phyloP scores from a whole-genome alignment of 192 early-diverging fungal species.

The Coemansia sp. region DNA sequence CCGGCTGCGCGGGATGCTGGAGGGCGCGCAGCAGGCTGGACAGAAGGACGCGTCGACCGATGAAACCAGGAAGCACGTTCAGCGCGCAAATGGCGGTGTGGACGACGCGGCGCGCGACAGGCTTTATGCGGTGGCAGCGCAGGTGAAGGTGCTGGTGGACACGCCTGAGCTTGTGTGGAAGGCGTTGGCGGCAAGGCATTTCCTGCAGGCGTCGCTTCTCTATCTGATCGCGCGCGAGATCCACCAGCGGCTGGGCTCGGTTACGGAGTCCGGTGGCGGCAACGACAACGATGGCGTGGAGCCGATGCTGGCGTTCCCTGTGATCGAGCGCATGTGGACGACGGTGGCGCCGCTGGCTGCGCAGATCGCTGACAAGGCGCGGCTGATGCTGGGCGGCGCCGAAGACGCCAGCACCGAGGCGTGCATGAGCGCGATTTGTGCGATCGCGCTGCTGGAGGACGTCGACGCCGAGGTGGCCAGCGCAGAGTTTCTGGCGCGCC shows the following conservation, averaged over 20 bases:
- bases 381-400: constrained; percentile 10
- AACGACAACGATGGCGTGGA: constrained; percentile 10
- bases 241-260: constrained; percentile 13
- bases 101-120: background rate
- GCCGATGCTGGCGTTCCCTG: constrained; percentile 42
- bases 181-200: constrained; percentile 28
- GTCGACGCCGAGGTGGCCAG: constrained; percentile 40
- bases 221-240: constrained; percentile 42
- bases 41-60: background rate
- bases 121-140: constrained; percentile 42
- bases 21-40: constrained; percentile 2
- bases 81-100: too few relatives aligned
- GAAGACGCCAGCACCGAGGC: constrained; percentile 12
- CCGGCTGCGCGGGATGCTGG: constrained; percentile 19
- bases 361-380: constrained; percentile 29
- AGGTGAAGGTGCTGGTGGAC: constrained; percentile 49
- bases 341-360: constrained; percentile 32
- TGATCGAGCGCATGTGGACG: constrained; percentile 46
- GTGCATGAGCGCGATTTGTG: constrained; percentile 29
- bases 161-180: constrained; percentile 50
- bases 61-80: too few relatives aligned
- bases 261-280: background rate
- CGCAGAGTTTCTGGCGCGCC: constrained; percentile 36
- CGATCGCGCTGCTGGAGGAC: constrained; percentile 39
- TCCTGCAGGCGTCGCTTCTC: constrained; percentile 42